Base-by-base conservation (phyloP, 2,329 filamentous ascomycete species). In the Penicillium hordei region DNA sequence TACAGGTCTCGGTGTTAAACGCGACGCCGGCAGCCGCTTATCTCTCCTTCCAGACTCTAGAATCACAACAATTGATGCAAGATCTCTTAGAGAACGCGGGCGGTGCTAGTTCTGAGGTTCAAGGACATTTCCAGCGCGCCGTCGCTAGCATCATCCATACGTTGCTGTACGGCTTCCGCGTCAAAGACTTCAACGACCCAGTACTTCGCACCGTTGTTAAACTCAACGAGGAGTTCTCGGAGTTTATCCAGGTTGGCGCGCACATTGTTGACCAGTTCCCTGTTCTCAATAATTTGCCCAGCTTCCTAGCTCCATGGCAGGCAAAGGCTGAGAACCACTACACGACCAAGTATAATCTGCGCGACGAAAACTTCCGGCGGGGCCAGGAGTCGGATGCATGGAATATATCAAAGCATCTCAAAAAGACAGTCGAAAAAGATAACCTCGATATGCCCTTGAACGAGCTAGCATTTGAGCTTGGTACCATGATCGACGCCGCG, bases 1-100 rank as follows among this genome's bases (percentile, higher is more conserved):
- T 80, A n/a, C 67, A 78, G 21, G 76, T 78, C 60, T 75, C 79
- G 39, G 78, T 79, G 6, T 71, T 82, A 39, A 81, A 78, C 12
- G 59, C 58, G 3, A 63, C 60, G 3, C 56, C 56, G 23, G 56
- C 60, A 52, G 56, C 57, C 5, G 49, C 60, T 12, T 64, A 63
- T 58, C 48, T 57, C 2, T 54, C 60, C 1, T 52, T 44, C 17
- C 42, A 44, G 3, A 29, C 42, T 13, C 42, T 44, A n/a, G 42
- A 44, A 19, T 44, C 42, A 7, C 25, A 44, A 4, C 42, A 44
- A 44, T 29, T 44, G 25, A 29, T 44, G 5, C 42, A 44, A 5
- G 42, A 44, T 29, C 42, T 44, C 17, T 25, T 44, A 7, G 25
- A 29, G 27, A 44, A 29, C 4, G 17, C 42, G 17, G 42, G 42